phyloP scores from a whole-genome alignment of 1,284 basidiomycete species.

The Baeospora myosura region DNA sequence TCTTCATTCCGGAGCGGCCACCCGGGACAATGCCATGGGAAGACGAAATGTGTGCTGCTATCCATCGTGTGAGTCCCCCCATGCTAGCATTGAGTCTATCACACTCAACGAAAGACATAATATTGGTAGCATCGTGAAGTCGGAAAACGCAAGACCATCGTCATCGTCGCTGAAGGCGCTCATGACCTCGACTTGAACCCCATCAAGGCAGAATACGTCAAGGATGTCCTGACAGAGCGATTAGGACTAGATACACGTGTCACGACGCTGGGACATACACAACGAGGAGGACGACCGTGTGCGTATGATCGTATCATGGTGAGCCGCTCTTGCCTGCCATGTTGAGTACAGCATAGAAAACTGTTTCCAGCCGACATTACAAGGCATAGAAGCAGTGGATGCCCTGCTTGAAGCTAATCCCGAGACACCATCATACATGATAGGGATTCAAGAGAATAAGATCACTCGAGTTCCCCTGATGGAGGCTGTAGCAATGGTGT shows the following conservation, averaged over 20 bases:
- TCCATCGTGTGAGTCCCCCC: conserved; percentile 54
- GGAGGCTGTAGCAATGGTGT: conserved; percentile 84
- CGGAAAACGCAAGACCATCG: conserved; percentile 97
- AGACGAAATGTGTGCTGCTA: conserved; percentile 84
- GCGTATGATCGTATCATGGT: conserved; percentile 91
- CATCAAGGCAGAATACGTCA: conserved; percentile 87
- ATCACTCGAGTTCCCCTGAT: conserved; percentile 87
- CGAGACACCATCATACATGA: conserved; percentile 94
- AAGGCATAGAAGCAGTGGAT: conserved; percentile 91
- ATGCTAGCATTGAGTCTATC: not conserved
- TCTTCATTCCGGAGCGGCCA: conserved; percentile 94
- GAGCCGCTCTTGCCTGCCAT: no score
- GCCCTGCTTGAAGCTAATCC: conserved; percentile 86
- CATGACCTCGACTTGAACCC: conserved; percentile 83
- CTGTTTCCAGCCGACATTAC: conserved; percentile 72
- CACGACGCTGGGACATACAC: conserved; percentile 97
- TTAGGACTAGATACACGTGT: conserved; percentile 93
- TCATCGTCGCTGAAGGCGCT: conserved; percentile 96
- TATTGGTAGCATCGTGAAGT: conserved; percentile 70
- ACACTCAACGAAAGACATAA: conserved; percentile 1
- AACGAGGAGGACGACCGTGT: conserved; percentile 90
- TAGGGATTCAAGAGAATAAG: conserved; percentile 93
- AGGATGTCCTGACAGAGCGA: conserved; percentile 78
- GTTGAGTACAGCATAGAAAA: no score
- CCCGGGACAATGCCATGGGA: conserved; percentile 81